Evolutionary conservation across 2,329 filamentous ascomycete species (phyloP), one percentile per base, ranked within the genome.

Genomic region (Mariannaea sp.): DNA sequence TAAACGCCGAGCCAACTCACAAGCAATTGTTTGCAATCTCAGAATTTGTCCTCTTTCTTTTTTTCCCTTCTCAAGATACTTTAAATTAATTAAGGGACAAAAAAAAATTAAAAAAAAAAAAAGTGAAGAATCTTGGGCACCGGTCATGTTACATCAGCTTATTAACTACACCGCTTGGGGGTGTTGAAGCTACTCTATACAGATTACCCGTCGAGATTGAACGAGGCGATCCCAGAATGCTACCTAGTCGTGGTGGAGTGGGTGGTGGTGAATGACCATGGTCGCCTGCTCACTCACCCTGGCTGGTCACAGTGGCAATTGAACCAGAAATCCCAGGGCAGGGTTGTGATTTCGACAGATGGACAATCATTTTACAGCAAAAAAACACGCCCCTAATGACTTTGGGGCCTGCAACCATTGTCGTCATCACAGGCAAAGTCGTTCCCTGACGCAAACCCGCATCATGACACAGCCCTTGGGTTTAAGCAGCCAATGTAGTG

Each of bases 211-310:
- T 12, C 26, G 13, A 32, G 13, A 12, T 8, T 6, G 5, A n/a
- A 13, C 5, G 29, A 32, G 13, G 29, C 29, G 13, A 32, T 32
- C 13, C 10, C n/a, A n/a, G n/a, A n/a, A 32, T 32, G 5, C 29
- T 8, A 5, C 22, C 5, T 36, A 16, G 35, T 13, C 3, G 19
- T 39, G 35, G 35, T 39, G 32, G 9, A 16, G 32, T 35, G 17
- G 35, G 16, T 19, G 12, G 17, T 40, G 45, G n/a, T n/a, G n/a
- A n/a, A n/a, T 48, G 45, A 35, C 17, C 32, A 27, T 39, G 35
- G 22, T 40, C 35, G 39, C 44, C 44, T 32, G 22, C 33, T 47
- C 44, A 47, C 35, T 39, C 35, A 39, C 30, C 30, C 24, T 38
- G 24, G 44, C 44, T 39, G n/a, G 4, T 17, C 4, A 14, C n/a